Evolutionary conservation across 202 grass and related monocot genomes (phyloP).

Genomic region (Dendrocalamus latiflorus): DNA sequence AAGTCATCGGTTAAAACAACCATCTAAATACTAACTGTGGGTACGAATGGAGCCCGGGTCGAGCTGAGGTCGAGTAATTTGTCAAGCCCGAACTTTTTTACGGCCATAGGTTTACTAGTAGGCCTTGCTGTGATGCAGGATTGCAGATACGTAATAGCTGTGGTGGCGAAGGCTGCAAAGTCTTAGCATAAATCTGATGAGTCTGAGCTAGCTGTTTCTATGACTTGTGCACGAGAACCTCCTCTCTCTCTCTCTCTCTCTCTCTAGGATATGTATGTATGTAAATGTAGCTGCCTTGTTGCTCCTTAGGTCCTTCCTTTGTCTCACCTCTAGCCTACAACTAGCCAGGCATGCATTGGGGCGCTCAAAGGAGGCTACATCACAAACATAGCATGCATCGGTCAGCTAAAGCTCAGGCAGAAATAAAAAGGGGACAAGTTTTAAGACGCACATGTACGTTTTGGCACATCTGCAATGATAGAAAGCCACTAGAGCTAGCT

Average conservation of each 20-base stretch:
- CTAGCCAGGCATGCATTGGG: slow-evolving; percentile 6
- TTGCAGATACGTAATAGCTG: not conserved
- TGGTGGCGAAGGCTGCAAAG: slow-evolving; percentile 32
- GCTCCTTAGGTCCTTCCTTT: not conserved
- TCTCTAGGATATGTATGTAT: not conserved
- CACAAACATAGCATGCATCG: not conserved
- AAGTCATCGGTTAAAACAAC: no score
- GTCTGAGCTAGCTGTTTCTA: not conserved
- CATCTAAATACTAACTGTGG: no score
- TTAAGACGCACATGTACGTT: not conserved
- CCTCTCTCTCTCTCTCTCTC: not conserved
- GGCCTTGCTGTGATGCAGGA: not conserved
- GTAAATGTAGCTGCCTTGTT: not conserved
- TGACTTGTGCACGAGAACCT: not conserved
- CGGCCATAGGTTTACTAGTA: not conserved
- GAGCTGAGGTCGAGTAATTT: no score
- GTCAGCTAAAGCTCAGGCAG: not conserved
- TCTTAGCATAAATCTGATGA: not conserved
- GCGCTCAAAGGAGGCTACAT: slow-evolving; percentile 1
- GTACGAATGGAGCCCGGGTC: no score
- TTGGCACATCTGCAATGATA: not conserved
- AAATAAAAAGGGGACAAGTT: not conserved
- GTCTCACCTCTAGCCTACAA: slow-evolving; percentile 31
- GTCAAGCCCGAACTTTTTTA: no score
- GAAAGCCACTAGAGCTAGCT: not conserved